A percentile compares a stretch with the other conserved stretches of the same genome.
Evolutionary conservation across 164 flowering plant genomes (phyloP).

Genomic region (Cinnamomum micranthum): DNA sequence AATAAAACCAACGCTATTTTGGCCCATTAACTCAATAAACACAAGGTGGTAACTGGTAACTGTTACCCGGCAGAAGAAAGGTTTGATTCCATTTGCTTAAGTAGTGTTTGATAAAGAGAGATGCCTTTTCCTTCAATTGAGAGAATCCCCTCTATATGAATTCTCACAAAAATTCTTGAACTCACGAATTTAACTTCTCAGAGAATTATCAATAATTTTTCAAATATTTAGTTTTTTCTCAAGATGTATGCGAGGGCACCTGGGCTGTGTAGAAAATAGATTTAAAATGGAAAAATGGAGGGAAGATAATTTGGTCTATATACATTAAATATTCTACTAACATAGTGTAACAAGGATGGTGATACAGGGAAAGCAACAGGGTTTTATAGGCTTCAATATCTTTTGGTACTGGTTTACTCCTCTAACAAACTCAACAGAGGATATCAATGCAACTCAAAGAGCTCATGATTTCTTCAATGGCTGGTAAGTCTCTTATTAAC

Average conservation of each 20-base stretch:
- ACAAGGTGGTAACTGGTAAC: too few species aligned
- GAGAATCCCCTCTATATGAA: background rate
- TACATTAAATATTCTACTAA: too few species aligned
- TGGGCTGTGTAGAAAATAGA: too few species aligned
- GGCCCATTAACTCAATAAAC: background rate
- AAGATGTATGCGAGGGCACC: too few species aligned
- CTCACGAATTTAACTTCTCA: background rate
- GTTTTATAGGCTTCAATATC: slow-evolving; percentile 46
- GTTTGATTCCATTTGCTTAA: too few species aligned
- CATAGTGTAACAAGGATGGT: background rate
- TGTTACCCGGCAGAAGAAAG: too few species aligned
- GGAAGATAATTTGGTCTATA: too few species aligned
- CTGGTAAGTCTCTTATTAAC: slow-evolving; percentile 35
- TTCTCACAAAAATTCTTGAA: background rate
- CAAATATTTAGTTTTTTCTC: too few species aligned
- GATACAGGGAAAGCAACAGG: slow-evolving; percentile 55
- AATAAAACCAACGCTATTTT: background rate
- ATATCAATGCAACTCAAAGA: slow-evolving; percentile 46
- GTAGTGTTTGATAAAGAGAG: background rate
- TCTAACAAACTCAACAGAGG: slow-evolving; percentile 34
- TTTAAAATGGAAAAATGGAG: too few species aligned
- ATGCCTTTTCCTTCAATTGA: background rate
- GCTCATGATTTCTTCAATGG: slow-evolving; percentile 44
- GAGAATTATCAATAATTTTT: too few species aligned
- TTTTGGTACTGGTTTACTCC: slow-evolving; percentile 36